Conservation (phyloP, 345 rosid species). For the Citrus maxima region DNA sequence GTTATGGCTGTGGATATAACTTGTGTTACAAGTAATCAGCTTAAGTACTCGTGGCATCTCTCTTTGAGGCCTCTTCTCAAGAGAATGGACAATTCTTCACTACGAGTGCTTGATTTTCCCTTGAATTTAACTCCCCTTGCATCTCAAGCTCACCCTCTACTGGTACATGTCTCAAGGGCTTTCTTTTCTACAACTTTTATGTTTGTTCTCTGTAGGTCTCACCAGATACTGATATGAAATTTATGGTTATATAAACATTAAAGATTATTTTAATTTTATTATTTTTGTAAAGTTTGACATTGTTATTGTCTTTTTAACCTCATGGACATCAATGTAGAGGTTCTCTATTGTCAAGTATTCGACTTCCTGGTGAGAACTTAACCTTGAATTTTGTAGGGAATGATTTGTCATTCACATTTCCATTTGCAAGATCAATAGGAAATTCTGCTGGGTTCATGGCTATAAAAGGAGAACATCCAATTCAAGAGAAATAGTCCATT, state of each 20-base stretch:
- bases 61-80: slow-evolving; percentile 23
- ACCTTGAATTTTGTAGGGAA: not conserved
- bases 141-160: not conserved
- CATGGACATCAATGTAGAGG: slow-evolving; percentile 19
- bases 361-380: not conserved
- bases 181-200: not conserved
- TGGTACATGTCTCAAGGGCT: no score
- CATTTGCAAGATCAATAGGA: slow-evolving; percentile 34
- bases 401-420: slow-evolving; percentile 25
- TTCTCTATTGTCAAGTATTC: not conserved
- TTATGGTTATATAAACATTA: not conserved
- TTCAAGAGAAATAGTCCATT: slow-evolving; percentile 30
- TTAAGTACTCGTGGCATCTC: slow-evolving; percentile 30
- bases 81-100: slow-evolving; percentile 31
- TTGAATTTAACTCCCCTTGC: not conserved
- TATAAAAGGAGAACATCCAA: slow-evolving; percentile 30
- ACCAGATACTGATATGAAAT: slow-evolving; percentile 15
- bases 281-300: not conserved
- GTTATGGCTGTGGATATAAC: slow-evolving; percentile 25
- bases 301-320: slow-evolving; percentile 7
- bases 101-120: slow-evolving; percentile 23
- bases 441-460: slow-evolving; percentile 40
- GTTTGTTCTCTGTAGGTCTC: slow-evolving; percentile 14
- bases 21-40: slow-evolving; percentile 23
- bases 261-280: no score